Base-by-base conservation (phyloP, 805 yeast genomes). In the Candida sanyiensis region DNA sequence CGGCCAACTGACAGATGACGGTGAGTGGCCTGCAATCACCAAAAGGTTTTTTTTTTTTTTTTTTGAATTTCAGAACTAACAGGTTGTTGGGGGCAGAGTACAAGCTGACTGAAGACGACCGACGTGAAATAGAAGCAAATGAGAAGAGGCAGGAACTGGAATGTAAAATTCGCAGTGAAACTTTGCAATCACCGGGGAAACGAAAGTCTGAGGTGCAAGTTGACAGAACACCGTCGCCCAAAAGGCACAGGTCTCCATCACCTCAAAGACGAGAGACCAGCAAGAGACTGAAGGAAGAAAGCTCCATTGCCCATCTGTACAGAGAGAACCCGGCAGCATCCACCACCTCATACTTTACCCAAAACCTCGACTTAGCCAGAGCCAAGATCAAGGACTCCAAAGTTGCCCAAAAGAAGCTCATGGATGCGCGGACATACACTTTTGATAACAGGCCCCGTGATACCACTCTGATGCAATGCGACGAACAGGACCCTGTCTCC, bases 401-500 rank as follows among this genome's bases (percentile, higher is more conserved):
- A 15, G 33, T 43, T 22, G 38, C 42, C 8, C 49, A 50, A 3
- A 54, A 56, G 13, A 46, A 56, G 7, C 39, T 69, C 32, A 39
- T 64, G 47, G 49, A 49, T 6, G 42, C 62, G 3, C 60, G 75
- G 35, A 64, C 66, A 0, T 68, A 63, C 40, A 56, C 70, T 3
- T 72, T 72, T 49, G 60, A 57, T 25, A 25, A 49, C 0, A 49
- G 51, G 22, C 63, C 68, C 1, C 22, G 46, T 2, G 47, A 43
- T 7, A 12, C 39, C 10, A n/a, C 20, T 3, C 24, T 35, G 9
- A 6, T 24, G 4, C 29, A 31, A 12, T 69, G 62, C 1, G 60
- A 71, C 38, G 45, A 73, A 37, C 47, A 48, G n/a, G 83, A 77
- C 33, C 46, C 45, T 7, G 69, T 54, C 45, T 69, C 81, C 0